Evolutionary conservation across 140 eudicot species (phyloP).

Genomic region (Anethum foeniculum): DNA sequence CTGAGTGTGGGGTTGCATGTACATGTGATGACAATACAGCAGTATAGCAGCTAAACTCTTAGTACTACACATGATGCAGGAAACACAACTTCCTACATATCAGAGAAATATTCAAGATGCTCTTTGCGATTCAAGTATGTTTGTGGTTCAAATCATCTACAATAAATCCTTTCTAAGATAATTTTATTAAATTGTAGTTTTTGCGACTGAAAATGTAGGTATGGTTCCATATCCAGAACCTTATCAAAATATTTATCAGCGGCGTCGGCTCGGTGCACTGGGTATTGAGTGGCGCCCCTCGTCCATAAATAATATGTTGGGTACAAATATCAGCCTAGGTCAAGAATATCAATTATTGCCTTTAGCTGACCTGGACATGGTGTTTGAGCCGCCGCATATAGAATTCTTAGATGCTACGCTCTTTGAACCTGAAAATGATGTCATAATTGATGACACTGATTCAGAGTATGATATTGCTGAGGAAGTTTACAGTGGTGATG

Average conservation of each 20-base stretch:
- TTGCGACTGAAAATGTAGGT: conserved; percentile 38
- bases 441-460: conserved; percentile 67
- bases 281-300: conserved; percentile 91
- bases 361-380: conserved; percentile 74
- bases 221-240: conserved; percentile 96
- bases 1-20: neutral
- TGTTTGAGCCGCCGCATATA: conserved; percentile 56
- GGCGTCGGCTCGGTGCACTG: conserved; percentile 82
- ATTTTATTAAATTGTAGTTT: neutral
- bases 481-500: conserved; percentile 58
- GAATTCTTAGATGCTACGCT: conserved; percentile 72
- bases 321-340: conserved; percentile 78
- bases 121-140: conserved; percentile 91
- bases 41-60: neutral
- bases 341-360: conserved; percentile 81
- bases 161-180: neutral
- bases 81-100: conserved; percentile 83
- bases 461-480: conserved; percentile 77
- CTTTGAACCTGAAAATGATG: conserved; percentile 88
- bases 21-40: neutral
- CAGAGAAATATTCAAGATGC: conserved; percentile 72
- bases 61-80: conserved; percentile 46
- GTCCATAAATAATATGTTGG: conserved; percentile 56
- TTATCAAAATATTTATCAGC: conserved; percentile 79
- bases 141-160: neutral